These are phyloP conservation scores for Colletotrichum lindemuthianum DNA, from an alignment of 2,329 filamentous ascomycete genomes.

Conservation along the genomic window DNA sequence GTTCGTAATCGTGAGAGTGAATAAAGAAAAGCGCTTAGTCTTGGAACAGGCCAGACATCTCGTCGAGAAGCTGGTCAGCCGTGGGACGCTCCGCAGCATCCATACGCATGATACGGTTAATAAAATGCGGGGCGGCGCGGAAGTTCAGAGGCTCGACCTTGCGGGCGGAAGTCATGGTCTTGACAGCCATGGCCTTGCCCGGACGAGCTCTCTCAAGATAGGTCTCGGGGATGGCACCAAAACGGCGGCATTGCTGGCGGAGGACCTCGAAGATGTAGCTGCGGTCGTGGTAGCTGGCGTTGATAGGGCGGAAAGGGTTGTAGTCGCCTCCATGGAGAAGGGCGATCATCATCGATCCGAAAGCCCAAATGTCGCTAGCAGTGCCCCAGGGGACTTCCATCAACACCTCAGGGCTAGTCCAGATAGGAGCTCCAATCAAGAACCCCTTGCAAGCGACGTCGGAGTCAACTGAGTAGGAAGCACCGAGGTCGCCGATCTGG, in stretches of 20 bases:
- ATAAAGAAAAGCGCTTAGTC: slow-evolving; percentile 4
- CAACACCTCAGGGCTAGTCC: slow-evolving; percentile 31
- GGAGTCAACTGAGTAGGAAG: slow-evolving; percentile 30
- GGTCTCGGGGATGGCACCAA: slow-evolving; percentile 29
- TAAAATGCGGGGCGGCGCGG: slow-evolving; percentile 31
- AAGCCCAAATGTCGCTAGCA: slow-evolving; percentile 85
- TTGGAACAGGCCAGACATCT: slow-evolving; percentile 32
- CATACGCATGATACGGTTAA: slow-evolving; percentile 36
- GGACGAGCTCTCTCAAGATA: slow-evolving; percentile 32
- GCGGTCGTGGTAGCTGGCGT: slow-evolving; percentile 30
- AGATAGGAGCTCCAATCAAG: slow-evolving; percentile 32
- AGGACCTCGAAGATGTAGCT: slow-evolving; percentile 35
- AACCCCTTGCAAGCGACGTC: slow-evolving; percentile 32
- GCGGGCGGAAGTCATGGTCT: slow-evolving; percentile 25
- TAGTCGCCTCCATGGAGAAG: slow-evolving; percentile 32
- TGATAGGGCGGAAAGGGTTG: slow-evolving; percentile 33
- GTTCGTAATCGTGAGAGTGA: slow-evolving; percentile 3
- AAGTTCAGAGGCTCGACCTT: slow-evolving; percentile 33
- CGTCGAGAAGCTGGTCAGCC: slow-evolving; percentile 31
- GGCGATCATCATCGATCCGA: slow-evolving; percentile 70
- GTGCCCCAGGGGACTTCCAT: slow-evolving; percentile 56
- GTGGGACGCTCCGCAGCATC: slow-evolving; percentile 32
- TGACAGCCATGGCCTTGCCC: slow-evolving; percentile 32
- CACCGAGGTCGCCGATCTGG: slow-evolving; percentile 31
- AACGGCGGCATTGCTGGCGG: slow-evolving; percentile 31